phyloP scores from a whole-genome alignment of 345 rosid species.

The Psidium guajava region DNA sequence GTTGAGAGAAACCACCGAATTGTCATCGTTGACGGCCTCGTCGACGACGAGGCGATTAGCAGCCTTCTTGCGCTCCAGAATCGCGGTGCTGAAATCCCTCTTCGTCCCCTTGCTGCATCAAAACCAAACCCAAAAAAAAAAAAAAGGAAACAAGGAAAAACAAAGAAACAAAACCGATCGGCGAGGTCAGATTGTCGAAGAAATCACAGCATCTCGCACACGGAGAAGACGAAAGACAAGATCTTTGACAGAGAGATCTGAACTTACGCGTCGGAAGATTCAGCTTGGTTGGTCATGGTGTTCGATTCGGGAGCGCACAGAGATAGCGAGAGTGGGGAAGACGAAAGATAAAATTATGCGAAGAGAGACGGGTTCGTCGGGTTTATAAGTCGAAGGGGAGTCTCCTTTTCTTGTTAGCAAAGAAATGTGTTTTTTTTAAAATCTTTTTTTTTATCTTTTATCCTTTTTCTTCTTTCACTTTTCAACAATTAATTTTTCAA shows the following conservation, averaged over 20 bases:
- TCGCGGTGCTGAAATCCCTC: conserved; percentile 88
- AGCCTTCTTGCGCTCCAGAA: conserved; percentile 82
- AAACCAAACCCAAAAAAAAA: background rate
- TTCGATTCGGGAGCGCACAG: background rate
- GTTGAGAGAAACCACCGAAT: conserved; percentile 80
- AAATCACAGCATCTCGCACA: background rate
- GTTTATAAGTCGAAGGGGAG: conserved; percentile 6
- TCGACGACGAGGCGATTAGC: conserved; percentile 85
- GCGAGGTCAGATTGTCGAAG: background rate
- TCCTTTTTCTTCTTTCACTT: background rate
- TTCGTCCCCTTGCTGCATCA: conserved; percentile 57
- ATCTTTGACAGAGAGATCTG: conserved; percentile 16
- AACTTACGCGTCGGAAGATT: conserved; percentile 80
- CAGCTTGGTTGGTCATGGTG: conserved; percentile 62
- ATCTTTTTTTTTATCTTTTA: background rate
- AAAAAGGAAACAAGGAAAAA: background rate
- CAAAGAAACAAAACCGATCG: background rate
- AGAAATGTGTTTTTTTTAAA: conserved; percentile 13
- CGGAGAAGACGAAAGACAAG: background rate
- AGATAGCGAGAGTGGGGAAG: background rate
- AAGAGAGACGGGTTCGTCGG: conserved; percentile 4
- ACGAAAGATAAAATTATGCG: background rate
- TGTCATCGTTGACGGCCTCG: conserved; percentile 81
- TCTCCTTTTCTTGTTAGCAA: conserved; percentile 55
- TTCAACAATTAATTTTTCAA: background rate